phyloP scores from a whole-genome alignment of 1,284 basidiomycete species.

The Trichosporon sp. region DNA sequence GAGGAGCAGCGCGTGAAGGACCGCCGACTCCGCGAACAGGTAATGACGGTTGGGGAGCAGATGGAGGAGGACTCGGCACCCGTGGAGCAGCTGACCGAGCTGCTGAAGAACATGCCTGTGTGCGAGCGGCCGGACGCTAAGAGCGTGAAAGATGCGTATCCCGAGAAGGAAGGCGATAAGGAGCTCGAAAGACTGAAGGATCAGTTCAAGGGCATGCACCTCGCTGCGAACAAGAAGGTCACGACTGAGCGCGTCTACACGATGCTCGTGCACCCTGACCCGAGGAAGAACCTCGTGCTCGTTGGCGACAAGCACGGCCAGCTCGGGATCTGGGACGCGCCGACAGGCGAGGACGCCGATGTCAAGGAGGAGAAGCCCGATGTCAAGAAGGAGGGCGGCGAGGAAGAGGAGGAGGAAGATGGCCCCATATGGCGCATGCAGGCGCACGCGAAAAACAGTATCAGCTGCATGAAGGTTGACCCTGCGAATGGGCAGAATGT shows the following conservation, averaged over 20 bases:
- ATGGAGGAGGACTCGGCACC: constrained; percentile 39
- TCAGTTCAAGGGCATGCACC: constrained; percentile 45
- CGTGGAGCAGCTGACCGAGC: constrained; percentile 32
- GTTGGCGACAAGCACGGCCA: constrained; percentile 58
- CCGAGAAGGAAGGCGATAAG: constrained; percentile 33
- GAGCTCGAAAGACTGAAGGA: constrained; percentile 42
- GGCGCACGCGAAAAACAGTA: constrained; percentile 53
- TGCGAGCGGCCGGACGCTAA: constrained; percentile 22
- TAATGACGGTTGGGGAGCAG: constrained; percentile 47
- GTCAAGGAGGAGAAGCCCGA: neutral
- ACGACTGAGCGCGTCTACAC: constrained; percentile 58
- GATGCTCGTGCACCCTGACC: constrained; percentile 58
- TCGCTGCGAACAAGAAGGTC: constrained; percentile 54
- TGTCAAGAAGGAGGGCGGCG: constrained; percentile 15
- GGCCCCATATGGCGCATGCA: constrained; percentile 56
- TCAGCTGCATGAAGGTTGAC: constrained; percentile 56
- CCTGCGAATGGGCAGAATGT: constrained; percentile 52
- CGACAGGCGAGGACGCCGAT: constrained; percentile 1
- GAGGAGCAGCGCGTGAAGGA: constrained; percentile 44
- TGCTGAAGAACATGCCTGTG: constrained; percentile 2
- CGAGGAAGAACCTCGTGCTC: constrained; percentile 56
- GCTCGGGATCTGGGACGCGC: constrained; percentile 55
- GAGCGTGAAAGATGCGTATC: constrained; percentile 34
- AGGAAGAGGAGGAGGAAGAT: constrained; percentile 38
- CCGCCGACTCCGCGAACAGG: constrained; percentile 43